Base-by-base conservation (phyloP, 2,329 filamentous ascomycete genomes). In the Capronia epimyces region DNA sequence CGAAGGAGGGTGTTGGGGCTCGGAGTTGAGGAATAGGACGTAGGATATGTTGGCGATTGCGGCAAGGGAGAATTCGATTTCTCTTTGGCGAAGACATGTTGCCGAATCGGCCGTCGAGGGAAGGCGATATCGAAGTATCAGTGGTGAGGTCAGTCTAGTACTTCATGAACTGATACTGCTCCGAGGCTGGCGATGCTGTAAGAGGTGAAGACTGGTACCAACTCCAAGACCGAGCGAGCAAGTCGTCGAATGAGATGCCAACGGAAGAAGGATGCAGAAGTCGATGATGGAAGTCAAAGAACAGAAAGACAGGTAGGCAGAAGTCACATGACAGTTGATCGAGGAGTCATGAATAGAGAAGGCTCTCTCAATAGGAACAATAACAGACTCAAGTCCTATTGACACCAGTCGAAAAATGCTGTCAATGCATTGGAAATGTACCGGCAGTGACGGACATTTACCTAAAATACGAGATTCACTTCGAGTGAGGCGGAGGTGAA, bases 1-100 rank as follows among this genome's bases (percentile, higher is more conserved):
- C 12, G 18, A 15, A 24, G 8, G 46, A 18, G 15, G 24, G 5
- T 4, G 43, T 6, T 18, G 18, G 41, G 32, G 16, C 20, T 39
- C 4, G 36, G 9, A 27, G 49, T 24, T 55, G 48, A 12, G 8
- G 13, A 22, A 52, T 37, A n/a, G 48, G 32, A 8, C 52, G 44
- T n/a, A 47, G 52, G 20, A 27, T 34, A 16, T 52, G 46, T 29
- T 46, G 50, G 13, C 46, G 50, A 34, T 46, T 46, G 16, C 50
- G 46, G 34, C 46, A 13, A 20, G 50, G 46, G 24, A 53, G 42
- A 6, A 22, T 25, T 3, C 50, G 50, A 39, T 49, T 53, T 42
- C n/a, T 42, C 21, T 42, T 24, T 12, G 24, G 39, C 21, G 39
- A 42, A 27, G 39, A 27, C 39, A 42, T 42, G 24, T 9, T 25